A percentile compares a stretch with the other conserved stretches of the same genome.
These are phyloP conservation scores for Hypoxylon fragiforme DNA, from an alignment of 495 filamentous ascomycete species.

Conservation along the genomic window DNA sequence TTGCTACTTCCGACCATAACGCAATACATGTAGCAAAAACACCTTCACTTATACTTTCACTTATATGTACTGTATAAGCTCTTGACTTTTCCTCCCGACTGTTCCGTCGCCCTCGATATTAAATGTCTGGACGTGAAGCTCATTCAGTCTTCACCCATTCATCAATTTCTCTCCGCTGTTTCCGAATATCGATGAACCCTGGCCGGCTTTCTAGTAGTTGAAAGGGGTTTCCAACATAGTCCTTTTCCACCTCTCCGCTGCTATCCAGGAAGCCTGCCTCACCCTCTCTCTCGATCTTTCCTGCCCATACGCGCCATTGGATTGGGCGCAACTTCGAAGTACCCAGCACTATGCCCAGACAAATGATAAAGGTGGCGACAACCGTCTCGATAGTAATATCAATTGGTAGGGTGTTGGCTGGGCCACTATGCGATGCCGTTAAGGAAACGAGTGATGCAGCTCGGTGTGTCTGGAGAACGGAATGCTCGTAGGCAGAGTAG, in stretches of 20 bases:
- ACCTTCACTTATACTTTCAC: too few relatives aligned
- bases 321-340: constrained; percentile 73
- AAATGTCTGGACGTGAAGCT: background rate
- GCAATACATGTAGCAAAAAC: background rate
- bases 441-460: constrained; percentile 55
- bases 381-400: constrained; percentile 79
- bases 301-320: constrained; percentile 81
- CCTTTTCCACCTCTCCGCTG: constrained; percentile 59
- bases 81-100: too few relatives aligned
- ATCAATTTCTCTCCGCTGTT: constrained; percentile 74
- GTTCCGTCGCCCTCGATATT: background rate
- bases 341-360: constrained; percentile 69
- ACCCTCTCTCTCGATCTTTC: constrained; percentile 77
- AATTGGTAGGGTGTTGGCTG: constrained; percentile 59
- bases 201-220: constrained; percentile 49
- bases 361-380: constrained; percentile 68
- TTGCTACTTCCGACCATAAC: too few relatives aligned
- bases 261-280: constrained; percentile 70
- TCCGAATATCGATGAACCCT: constrained; percentile 60
- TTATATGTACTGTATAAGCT: too few relatives aligned
- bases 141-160: constrained; percentile 62
- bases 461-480: constrained; percentile 64
- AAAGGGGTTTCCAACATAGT: constrained; percentile 57
- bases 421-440: constrained; percentile 33
- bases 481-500: constrained; percentile 86